A percentile compares a stretch with the other conserved stretches of the same genome.
These are phyloP conservation scores for Coemansia sp. DNA, from an alignment of 192 early-diverging fungal genomes.

Conservation along the genomic window DNA sequence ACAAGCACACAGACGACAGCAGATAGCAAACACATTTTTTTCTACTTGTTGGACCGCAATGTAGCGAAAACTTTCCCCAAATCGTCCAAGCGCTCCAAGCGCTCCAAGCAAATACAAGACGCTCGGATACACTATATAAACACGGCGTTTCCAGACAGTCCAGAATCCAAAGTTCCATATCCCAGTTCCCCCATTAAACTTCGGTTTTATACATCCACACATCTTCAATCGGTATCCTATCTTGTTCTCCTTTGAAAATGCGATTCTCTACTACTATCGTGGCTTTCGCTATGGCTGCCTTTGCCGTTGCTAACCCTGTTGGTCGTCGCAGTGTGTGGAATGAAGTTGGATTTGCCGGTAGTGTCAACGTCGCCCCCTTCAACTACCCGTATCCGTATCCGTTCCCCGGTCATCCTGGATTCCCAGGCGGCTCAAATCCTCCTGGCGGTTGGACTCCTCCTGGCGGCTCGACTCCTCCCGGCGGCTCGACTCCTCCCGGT, in stretches of 20 bases:
- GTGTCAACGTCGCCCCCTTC: neutral
- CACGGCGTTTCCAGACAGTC: too few relatives aligned
- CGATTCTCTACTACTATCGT: neutral
- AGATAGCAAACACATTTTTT: too few relatives aligned
- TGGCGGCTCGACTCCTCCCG: neutral
- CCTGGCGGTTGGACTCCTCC: neutral
- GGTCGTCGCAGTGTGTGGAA: constrained; percentile 7
- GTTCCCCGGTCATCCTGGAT: neutral
- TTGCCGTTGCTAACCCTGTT: constrained; percentile 5
- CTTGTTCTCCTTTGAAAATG: neutral
- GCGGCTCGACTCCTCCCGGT: constrained; percentile 1
- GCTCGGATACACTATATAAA: too few relatives aligned
- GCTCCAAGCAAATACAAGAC: too few relatives aligned
- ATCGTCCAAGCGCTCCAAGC: too few relatives aligned
- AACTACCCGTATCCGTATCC: constrained; percentile 1
- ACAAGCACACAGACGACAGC: too few relatives aligned
- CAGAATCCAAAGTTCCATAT: too few relatives aligned
- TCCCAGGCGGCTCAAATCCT: neutral
- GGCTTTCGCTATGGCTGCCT: constrained; percentile 3
- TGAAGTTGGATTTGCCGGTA: constrained; percentile 1
- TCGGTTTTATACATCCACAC: neutral
- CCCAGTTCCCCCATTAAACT: neutral
- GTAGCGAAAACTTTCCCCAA: too few relatives aligned
- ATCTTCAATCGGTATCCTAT: neutral
- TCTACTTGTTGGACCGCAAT: too few relatives aligned